phyloP scores from a whole-genome alignment of 306 rosid species.

The Parietaria judaica region DNA sequence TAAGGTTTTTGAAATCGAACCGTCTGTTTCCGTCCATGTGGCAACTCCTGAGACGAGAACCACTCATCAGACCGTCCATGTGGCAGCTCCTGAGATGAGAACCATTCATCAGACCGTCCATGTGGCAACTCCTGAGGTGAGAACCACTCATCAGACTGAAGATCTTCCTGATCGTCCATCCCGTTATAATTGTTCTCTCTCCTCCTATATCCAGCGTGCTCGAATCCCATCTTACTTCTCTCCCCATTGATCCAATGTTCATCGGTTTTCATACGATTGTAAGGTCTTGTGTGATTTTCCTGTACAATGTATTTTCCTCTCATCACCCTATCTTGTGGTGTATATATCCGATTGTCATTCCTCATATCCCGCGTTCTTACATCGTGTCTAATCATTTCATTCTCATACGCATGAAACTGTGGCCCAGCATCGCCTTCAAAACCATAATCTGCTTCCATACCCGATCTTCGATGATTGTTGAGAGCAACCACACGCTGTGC shows the following conservation, averaged over 20 bases:
- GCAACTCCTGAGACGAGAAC: constrained; percentile 32
- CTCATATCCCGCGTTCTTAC: constrained; percentile 42
- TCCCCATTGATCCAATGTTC: constrained; percentile 63
- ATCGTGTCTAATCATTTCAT: constrained; percentile 27
- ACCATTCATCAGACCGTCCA: constrained; percentile 36
- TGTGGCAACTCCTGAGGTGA: constrained; percentile 32
- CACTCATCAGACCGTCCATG: constrained; percentile 37
- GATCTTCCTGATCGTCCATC: constrained; percentile 30
- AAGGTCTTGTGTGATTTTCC: constrained; percentile 27
- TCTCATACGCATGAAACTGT: constrained; percentile 40
- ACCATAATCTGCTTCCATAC: constrained; percentile 47
- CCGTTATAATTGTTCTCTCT: constrained; percentile 29
- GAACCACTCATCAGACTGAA: constrained; percentile 43
- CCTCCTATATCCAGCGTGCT: constrained; percentile 36
- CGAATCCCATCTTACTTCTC: constrained; percentile 35
- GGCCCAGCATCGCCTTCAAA: constrained; percentile 43
- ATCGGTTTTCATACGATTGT: constrained; percentile 34
- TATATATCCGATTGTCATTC: constrained; percentile 34
- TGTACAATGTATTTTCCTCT: constrained; percentile 51
- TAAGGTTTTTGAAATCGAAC: constrained; percentile 35
- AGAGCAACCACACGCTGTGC: constrained; percentile 31
- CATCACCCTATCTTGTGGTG: constrained; percentile 37
- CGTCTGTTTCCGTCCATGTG: constrained; percentile 28
- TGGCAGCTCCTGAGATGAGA: constrained; percentile 30
- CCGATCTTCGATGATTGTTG: constrained; percentile 31